phyloP scores from a whole-genome alignment of 2,329 filamentous ascomycete genomes.

The Chlorencoelia australis region DNA sequence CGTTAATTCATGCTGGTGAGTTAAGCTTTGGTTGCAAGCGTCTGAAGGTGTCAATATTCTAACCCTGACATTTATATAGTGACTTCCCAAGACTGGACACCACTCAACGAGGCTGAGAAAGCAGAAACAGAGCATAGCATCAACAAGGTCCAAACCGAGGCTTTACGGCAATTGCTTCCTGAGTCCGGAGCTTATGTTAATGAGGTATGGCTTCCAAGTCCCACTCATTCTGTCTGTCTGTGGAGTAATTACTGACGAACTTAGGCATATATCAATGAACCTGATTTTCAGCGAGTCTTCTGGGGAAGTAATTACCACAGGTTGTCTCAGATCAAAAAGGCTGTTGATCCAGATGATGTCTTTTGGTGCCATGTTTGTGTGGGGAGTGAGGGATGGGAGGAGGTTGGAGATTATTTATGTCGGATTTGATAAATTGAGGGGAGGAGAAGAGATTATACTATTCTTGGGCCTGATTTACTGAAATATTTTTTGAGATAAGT shows the following conservation, averaged over 20 bases:
- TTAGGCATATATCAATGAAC: conserved; percentile 20
- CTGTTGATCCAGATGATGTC: conserved; percentile 26
- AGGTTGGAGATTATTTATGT: conserved; percentile 1
- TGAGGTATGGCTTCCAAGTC: conserved; percentile 24
- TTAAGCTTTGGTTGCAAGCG: too few species aligned
- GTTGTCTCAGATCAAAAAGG: conserved; percentile 27
- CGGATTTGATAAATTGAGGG: background rate
- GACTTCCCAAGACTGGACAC: conserved; percentile 1
- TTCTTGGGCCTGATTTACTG: too few species aligned
- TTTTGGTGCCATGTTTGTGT: conserved; percentile 31
- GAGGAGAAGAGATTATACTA: background rate
- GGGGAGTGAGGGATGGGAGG: conserved; percentile 27
- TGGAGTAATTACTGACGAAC: conserved; percentile 13
- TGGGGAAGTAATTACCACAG: conserved; percentile 28
- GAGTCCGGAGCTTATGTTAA: conserved; percentile 34
- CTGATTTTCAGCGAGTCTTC: conserved; percentile 26
- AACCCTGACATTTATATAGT: background rate
- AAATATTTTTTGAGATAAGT: too few species aligned
- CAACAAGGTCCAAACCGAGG: conserved; percentile 7
- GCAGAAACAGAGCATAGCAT: background rate
- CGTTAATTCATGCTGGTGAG: conserved; percentile 30
- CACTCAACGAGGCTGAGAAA: background rate
- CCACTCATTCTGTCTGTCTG: background rate
- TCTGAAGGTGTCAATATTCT: background rate
- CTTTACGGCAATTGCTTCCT: conserved; percentile 29